Evolutionary conservation across 2,329 filamentous ascomycete species (phyloP), one percentile per base, ranked within the genome.

Genomic region (Phialophora macrospora): DNA sequence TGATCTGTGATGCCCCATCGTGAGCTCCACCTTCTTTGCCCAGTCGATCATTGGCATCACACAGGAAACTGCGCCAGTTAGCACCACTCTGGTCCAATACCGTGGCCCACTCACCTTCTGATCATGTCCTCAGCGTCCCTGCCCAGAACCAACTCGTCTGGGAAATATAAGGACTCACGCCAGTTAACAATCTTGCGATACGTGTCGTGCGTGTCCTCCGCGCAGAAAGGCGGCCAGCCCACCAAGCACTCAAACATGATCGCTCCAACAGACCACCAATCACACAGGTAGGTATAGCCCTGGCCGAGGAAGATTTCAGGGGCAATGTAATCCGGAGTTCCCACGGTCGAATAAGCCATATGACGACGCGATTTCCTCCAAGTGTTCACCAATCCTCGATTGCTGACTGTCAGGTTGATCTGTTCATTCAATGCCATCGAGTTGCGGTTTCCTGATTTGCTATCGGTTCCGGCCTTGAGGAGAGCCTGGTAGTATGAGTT

Each of bases 231-330:
- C 62, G 95, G 95, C 95, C 95, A 99, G 74, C 95, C 95, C 68
- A 99, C 93, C 72, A 99, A 84, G 79, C 95, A 99, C 80, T 99
- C 95, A 74, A 98, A 99, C 95, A 99, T 98, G 80, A 99, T 99
- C 52, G 95, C 97, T 60, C 95, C 95, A 57, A 99, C 86, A 24
- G 92, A 96, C 95, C 95, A 99, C 95, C 95, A 99, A 83, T 99
- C 95, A 77, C 95, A 99, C 76, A 96, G 90, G 75, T 94, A 97
- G 65, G 92, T 92, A 81, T 99, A 99, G 56, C 95, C 95, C 74
- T 96, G 91, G 20, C 94, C 93, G 55, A 92, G 96, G 79, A 99
- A 98, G 73, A 99, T 98, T 77, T 99, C 95, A 2, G 95, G 95
- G 0, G 95, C 95, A 76, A 99, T 99, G 78, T 99, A 99, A 79